Base-by-base conservation (phyloP, 2,329 filamentous ascomycete species). In the Aspergillus transmontanensis region DNA sequence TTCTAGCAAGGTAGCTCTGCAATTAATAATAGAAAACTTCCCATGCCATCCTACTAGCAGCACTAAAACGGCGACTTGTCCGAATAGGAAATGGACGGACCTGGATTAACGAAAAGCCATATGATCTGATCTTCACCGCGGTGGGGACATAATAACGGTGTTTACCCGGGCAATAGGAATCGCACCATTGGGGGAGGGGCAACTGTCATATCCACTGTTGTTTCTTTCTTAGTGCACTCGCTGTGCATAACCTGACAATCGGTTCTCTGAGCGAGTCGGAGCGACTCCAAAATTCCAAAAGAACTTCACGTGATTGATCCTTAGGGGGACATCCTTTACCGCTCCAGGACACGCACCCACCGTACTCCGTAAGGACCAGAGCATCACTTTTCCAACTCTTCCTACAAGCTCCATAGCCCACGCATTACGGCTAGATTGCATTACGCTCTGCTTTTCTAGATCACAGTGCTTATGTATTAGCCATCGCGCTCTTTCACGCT, bases 141-240 rank as follows among this genome's bases (percentile, higher is more conserved):
- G 51, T 55, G 51, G 51, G 26, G 21, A 23, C 51, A 23, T 21
- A 39, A 28, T 39, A 39, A 55, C 51, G 51, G 51, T 11, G 32
- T 23, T 39, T 39, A 41, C 26, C 34, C 34, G n/a, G 21, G 32
- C 32, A 55, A 39, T 55, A 23, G 21, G 51, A 39, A 41, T 41
- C n/a, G 51, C 32, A 55, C 51, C 48, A 51, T 51, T 55, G 51
- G n/a, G 30, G 28, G 51, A 51, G 48, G 28, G 19, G 48, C 48
- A 34, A 51, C 12, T 34, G 28, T 32, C 48, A 51, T 32, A 23
- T 50, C 14, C 46, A 50, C 26, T 30, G 4, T 11, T 26, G 11
- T 48, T 48, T 48, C 23, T 6, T 26, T 26, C n/a, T 23, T 46
- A 43, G 19, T 21, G 41, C 4, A 21, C n/a, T n/a, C 21, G 14